phyloP scores from a whole-genome alignment of 208 protist species.

The Polymyxa betae region DNA sequence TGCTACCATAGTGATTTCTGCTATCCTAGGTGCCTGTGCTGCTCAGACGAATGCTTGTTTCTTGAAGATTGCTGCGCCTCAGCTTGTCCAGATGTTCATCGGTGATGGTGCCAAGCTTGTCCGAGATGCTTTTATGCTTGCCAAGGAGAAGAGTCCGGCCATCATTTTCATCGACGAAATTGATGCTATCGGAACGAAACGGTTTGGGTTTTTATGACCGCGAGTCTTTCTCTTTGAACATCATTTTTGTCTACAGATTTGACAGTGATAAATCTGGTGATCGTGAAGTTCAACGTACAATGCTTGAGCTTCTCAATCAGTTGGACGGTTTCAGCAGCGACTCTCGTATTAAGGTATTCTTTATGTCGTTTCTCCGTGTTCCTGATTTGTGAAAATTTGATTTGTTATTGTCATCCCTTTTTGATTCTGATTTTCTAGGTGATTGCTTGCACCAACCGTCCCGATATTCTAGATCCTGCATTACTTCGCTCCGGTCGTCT shows the following conservation, averaged over 20 bases:
- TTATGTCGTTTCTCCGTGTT: background rate
- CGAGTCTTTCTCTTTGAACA: background rate
- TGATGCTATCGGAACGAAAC: constrained; percentile 98
- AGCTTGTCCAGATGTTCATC: constrained; percentile 97
- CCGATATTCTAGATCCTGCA: constrained; percentile 98
- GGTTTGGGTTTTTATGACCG: constrained; percentile 67
- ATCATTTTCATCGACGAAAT: constrained; percentile 99
- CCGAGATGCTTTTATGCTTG: constrained; percentile 98
- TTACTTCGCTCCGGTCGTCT: constrained; percentile 97
- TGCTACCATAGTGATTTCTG: too few species aligned
- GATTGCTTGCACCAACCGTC: constrained; percentile 94
- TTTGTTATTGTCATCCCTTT: too few species aligned
- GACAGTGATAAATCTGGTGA: constrained; percentile 90
- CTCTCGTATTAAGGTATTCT: constrained; percentile 89
- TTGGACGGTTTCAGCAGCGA: constrained; percentile 97
- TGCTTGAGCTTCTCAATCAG: constrained; percentile 99
- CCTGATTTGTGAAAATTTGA: background rate
- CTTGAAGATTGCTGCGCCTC: constrained; percentile 97
- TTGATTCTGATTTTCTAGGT: too few species aligned
- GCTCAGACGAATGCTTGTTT: constrained; percentile 97
- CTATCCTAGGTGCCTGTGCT: constrained; percentile 88
- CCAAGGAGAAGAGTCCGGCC: constrained; percentile 97
- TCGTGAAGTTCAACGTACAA: constrained; percentile 92
- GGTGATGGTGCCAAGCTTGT: constrained; percentile 99
- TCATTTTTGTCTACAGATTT: constrained; percentile 58